Base-by-base conservation (phyloP, 139 green algal species). In the Trebouxia sp. region DNA sequence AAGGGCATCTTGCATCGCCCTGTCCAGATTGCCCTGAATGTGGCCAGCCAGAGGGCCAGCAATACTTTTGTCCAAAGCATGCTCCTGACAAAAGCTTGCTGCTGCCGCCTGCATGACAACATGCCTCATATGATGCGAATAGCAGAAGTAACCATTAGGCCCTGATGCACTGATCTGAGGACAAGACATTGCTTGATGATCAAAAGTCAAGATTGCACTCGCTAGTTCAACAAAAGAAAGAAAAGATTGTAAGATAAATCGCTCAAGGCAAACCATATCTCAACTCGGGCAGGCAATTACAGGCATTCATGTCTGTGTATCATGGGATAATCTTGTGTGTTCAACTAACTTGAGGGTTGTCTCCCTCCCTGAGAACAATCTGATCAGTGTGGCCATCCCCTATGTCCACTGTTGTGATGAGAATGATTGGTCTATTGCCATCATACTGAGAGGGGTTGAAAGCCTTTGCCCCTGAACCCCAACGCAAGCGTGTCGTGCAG, bases 341-440 rank as follows among this genome's bases (percentile, higher is more conserved):
- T n/a, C n/a, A n/a, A n/a, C n/a, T n/a, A n/a, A 85, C 81, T 75
- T 80, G 35, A 0, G 92, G 85, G 47, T 88, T 85, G 66, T 96
- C 92, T 6, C 91, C 93, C 4, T 85, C 37, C 0, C 85, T 83
- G 14, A 96, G 67, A 74, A 91, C 82, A 39, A 97, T 93, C 9
- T 81, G 79, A 43, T 91, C 92, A 26, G 79, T 84, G 35, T 65
- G 65, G 3, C 92, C 91, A 1, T 89, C 88, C 26, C 89, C 90
- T 75, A 97, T 93, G 83, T 97, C 93, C 14, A 97, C 92, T 12
- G 93, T 97, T 1, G 92, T 97, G 0, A 96, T 82, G 32, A 97
- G 86, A n/a, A 97, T 43, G 22, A 88, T 38, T 0, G 41, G 69
- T 41, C 20, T 69, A 22, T 69, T 58, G 50, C 50, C 50, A 5